Evolutionary conservation across 1,284 basidiomycete genomes (phyloP), one percentile per base, ranked within the genome.

Genomic region (Puccinia triticina): DNA sequence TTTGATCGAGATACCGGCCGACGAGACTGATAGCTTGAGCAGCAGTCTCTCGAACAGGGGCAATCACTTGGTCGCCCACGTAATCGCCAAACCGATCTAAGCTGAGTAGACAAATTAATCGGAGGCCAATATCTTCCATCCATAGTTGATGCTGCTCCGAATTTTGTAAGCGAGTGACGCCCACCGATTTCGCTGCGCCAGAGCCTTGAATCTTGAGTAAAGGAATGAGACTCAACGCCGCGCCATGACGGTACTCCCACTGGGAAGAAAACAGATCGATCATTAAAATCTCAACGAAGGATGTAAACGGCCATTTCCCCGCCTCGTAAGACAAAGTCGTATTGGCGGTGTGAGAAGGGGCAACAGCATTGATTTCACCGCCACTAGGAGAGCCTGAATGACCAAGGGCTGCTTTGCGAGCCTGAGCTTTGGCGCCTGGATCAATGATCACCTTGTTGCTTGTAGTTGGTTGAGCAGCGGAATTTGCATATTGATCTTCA

Each of bases 1-100:
- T 43, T 66, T 82, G 74, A 32, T 92, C 92, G 92, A 98, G 94
- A 87, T 94, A 92, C 50, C 95, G 89, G 50, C 98, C 90, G 18
- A 98, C 90, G 14, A 95, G 92, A 5, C 95, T 96, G 0, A 99
- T 89, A 0, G 96, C 95, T 87, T 99, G 97, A 26, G 94, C 94
- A 0, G 95, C 95, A 0, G 94, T 97, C 87, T 99, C 97, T 71
- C 97, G 91, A 1, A 99, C 96, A 37, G 97, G 97, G 7, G 96
- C 96, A 26, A 99, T 92, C 71, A 98, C 93, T 87, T 94, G 95
- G 86, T 99, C 97, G 10, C 95, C 94, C 61, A 98, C 92, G 86
- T 97, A 99, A 88, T 99, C 97, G 11, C 96, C 95, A 85, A 99
- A 98, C 21, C 97, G 91, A 87, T 99, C 97, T 26, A 98, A 89